These are phyloP conservation scores for Pichia kluyveri DNA, from an alignment of 805 yeast genomes.

Conservation along the genomic window DNA sequence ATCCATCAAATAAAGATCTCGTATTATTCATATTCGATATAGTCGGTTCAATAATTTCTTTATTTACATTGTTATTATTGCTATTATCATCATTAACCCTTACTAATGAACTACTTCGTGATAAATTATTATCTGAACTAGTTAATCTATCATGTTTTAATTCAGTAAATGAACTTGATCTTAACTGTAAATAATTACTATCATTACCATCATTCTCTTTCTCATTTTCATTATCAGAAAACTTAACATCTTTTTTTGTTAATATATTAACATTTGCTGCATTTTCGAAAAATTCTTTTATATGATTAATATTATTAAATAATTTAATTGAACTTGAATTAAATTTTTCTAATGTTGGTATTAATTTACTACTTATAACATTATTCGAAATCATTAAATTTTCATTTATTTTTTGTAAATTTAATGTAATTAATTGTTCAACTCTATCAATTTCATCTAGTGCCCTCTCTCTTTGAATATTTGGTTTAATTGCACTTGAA, in stretches of 20 bases:
- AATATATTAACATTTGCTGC: constrained; percentile 26
- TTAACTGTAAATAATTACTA: background rate
- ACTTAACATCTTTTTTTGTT: constrained; percentile 9
- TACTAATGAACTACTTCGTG: background rate
- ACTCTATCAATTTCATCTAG: constrained; percentile 48
- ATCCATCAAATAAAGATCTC: background rate
- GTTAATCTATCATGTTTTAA: background rate
- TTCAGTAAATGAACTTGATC: background rate
- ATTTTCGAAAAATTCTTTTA: constrained; percentile 68
- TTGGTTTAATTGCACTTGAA: constrained; percentile 10
- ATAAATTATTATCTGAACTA: background rate
- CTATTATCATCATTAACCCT: constrained; percentile 9
- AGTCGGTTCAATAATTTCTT: background rate
- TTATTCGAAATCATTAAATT: constrained; percentile 62
- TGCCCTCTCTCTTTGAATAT: constrained; percentile 8
- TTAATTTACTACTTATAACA: constrained; percentile 54
- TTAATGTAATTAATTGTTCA: constrained; percentile 72
- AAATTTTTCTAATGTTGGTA: constrained; percentile 60
- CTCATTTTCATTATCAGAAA: background rate
- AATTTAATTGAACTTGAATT: constrained; percentile 48
- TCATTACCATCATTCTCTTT: background rate
- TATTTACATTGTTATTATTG: constrained; percentile 2
- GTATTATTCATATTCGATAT: too few relatives aligned
- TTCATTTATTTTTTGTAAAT: constrained; percentile 70
- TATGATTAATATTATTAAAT: constrained; percentile 60